A percentile compares a stretch with the other conserved stretches of the same genome.
Evolutionary conservation across 768 basidiomycete species (phyloP).

Genomic region (Cyclocybe cylindracea): DNA sequence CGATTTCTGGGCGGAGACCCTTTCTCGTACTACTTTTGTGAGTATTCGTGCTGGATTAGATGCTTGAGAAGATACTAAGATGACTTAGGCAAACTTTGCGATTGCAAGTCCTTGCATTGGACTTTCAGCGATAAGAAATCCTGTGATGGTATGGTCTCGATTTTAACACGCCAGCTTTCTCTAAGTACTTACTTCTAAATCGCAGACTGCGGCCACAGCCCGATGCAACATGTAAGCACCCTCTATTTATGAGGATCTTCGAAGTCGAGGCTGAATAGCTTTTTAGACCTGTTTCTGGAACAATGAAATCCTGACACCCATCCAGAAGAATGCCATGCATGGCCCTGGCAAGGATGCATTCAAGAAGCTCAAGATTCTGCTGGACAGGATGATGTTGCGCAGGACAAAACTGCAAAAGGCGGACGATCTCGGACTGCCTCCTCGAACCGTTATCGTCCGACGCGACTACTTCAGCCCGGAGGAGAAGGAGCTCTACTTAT

Average conservation of each 20-base stretch:
- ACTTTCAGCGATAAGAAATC: conserved; percentile 77
- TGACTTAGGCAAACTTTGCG: conserved; percentile 76
- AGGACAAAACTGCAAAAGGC: conserved; percentile 93
- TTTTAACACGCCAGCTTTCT: background rate
- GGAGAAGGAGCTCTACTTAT: conserved; percentile 93
- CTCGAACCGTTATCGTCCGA: conserved; percentile 85
- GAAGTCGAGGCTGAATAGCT: conserved; percentile 6
- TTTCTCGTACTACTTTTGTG: conserved; percentile 90
- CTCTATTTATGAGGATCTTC: conserved; percentile 1
- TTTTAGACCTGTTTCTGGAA: conserved; percentile 93
- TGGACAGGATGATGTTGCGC: conserved; percentile 96
- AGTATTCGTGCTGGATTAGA: conserved; percentile 21
- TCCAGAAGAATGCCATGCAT: conserved; percentile 85
- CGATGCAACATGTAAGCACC: conserved; percentile 68
- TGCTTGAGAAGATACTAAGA: background rate
- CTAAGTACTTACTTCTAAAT: conserved; percentile 1
- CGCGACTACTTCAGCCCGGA: conserved; percentile 94
- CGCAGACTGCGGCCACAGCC: conserved; percentile 79
- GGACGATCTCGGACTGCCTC: conserved; percentile 94
- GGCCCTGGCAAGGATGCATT: conserved; percentile 84
- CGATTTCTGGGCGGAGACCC: conserved; percentile 93
- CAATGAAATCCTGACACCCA: conserved; percentile 93
- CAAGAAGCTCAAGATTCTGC: conserved; percentile 86
- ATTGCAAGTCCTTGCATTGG: conserved; percentile 97
- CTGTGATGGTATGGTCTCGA: conserved; percentile 68